Percentiles rank a stretch among this genome's conserved stretches.
Evolutionary conservation across 495 filamentous ascomycete species (phyloP).

Genomic region (Hapsidospora chrysogenum): DNA sequence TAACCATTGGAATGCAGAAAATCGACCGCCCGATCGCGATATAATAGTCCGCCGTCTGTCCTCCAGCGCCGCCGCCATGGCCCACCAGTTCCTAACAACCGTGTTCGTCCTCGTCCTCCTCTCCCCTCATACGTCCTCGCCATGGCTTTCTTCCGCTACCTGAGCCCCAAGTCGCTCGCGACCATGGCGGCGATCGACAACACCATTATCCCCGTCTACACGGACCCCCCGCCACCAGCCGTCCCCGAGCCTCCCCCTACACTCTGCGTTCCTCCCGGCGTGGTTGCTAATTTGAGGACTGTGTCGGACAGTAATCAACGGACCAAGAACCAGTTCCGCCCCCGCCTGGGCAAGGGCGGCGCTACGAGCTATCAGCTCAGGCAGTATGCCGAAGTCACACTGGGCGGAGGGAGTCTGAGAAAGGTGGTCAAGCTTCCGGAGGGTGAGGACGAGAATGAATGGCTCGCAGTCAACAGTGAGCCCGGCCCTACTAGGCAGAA

Average conservation of each 20-base stretch:
- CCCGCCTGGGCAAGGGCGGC: conserved; percentile 70
- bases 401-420: conserved; percentile 84
- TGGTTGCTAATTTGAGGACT: not conserved
- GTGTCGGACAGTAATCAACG: conserved; percentile 55
- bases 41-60: not conserved
- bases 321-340: conserved; percentile 79
- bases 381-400: conserved; percentile 93
- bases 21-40: not conserved
- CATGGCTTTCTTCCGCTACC: conserved; percentile 1
- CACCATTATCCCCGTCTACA: not conserved
- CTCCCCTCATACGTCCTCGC: not conserved
- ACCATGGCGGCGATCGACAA: not conserved
- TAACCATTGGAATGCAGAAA: conserved; percentile 6
- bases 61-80: not conserved
- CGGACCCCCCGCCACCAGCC: not conserved
- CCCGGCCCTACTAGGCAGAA: not conserved
- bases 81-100: conserved; percentile 2
- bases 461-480: conserved; percentile 89
- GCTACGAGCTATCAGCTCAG: conserved; percentile 89
- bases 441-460: conserved; percentile 93
- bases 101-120: not conserved
- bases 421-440: conserved; percentile 96
- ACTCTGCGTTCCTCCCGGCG: not conserved
- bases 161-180: conserved; percentile 2
- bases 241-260: not conserved